Evolutionary conservation across 768 basidiomycete species (phyloP).

Genomic region (Auricularia sp.): DNA sequence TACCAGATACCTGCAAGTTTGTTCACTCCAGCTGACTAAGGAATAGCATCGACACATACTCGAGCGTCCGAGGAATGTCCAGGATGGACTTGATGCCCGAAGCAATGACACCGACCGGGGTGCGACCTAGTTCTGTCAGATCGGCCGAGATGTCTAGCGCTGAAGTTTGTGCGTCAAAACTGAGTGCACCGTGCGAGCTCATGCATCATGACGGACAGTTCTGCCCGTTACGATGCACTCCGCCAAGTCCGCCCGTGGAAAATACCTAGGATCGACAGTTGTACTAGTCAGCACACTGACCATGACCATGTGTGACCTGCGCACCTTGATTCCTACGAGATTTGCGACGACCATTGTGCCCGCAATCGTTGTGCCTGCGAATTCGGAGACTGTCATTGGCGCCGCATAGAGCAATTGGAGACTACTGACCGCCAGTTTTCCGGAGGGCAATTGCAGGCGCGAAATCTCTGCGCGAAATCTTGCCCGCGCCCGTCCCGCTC

Average conservation of each 20-base stretch:
- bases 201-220: slow-evolving; percentile 32
- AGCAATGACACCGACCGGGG: slow-evolving; percentile 85
- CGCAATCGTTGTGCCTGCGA: slow-evolving; percentile 35
- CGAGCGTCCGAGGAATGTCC: slow-evolving; percentile 55
- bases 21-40: too few relatives aligned
- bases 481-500: slow-evolving; percentile 39
- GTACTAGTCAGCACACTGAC: slow-evolving; percentile 2
- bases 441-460: slow-evolving; percentile 59
- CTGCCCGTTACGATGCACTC: slow-evolving; percentile 74
- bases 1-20: slow-evolving; percentile 52
- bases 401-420: slow-evolving; percentile 12
- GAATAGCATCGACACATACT: slow-evolving; percentile 24
- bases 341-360: slow-evolving; percentile 64
- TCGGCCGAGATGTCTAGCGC: slow-evolving; percentile 96
- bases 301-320: not conserved
- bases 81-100: slow-evolving; percentile 92
- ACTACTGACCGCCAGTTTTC: slow-evolving; percentile 61
- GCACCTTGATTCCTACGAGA: not conserved
- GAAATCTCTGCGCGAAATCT: slow-evolving; percentile 70
- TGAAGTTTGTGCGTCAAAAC: slow-evolving; percentile 21
- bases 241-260: slow-evolving; percentile 85
- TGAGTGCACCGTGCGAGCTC: not conserved
- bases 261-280: slow-evolving; percentile 47
- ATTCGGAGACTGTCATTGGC: too few relatives aligned
- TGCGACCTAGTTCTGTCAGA: slow-evolving; percentile 77